Evolutionary conservation across 441 rosid genomes (phyloP).

Genomic region (Omphalea diandra): DNA sequence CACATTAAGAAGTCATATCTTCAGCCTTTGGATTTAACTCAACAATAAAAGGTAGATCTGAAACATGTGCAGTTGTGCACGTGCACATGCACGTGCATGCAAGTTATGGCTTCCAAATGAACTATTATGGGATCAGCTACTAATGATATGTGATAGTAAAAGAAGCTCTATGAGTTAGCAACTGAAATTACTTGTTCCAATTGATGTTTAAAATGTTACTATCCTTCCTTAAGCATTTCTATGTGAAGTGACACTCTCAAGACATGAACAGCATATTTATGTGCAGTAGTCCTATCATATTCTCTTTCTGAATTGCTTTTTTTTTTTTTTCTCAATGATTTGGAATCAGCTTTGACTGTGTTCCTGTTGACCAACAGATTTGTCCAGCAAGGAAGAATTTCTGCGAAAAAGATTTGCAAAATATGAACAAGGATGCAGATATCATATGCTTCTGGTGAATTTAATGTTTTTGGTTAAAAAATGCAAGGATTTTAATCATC

Average conservation of each 20-base stretch:
- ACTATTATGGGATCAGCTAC: not conserved
- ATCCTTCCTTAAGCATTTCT: not conserved
- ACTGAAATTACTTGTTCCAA: not conserved
- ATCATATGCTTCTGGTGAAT: not conserved
- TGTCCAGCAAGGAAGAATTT: not conserved
- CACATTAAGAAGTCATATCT: not conserved
- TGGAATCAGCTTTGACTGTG: not conserved
- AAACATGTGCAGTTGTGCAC: not conserved
- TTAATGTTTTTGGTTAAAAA: not conserved
- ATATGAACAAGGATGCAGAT: not conserved
- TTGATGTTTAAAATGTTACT: not conserved
- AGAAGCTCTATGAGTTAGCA: not conserved
- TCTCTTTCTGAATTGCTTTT: not conserved
- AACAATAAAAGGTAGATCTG: not conserved
- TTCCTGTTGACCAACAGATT: not conserved
- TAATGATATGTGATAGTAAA: not conserved
- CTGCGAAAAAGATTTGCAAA: not conserved
- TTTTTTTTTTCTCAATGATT: not conserved
- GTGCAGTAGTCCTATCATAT: not conserved
- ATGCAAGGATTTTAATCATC: not conserved
- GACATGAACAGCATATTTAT: not conserved
- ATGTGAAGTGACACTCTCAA: not conserved
- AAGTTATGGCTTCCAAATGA: not conserved
- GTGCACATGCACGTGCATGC: not conserved
- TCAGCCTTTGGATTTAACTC: not conserved